Evolutionary conservation across 805 yeast species (phyloP).

Genomic region (Candida maltosa): DNA sequence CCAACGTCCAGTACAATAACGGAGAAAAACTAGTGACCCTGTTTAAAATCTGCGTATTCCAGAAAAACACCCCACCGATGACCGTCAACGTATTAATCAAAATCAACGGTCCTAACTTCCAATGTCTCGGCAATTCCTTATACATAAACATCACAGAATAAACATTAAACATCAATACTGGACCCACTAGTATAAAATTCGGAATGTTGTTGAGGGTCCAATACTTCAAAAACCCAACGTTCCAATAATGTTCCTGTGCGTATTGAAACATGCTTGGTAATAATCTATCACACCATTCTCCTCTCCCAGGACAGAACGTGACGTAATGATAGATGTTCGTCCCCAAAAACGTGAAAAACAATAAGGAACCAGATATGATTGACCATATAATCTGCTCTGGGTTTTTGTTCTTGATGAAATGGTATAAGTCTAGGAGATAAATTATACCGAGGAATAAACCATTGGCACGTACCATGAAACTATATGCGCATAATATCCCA

Average conservation of each 20-base stretch:
- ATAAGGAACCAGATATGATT: constrained; percentile 53
- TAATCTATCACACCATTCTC: constrained; percentile 69
- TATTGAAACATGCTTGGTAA: constrained; percentile 63
- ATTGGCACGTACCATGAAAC: constrained; percentile 71
- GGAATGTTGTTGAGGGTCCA: constrained; percentile 84
- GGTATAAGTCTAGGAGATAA: constrained; percentile 55
- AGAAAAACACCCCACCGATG: constrained; percentile 51
- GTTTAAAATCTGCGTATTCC: constrained; percentile 86
- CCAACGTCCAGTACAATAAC: constrained; percentile 67
- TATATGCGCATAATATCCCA: constrained; percentile 53
- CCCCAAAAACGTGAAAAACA: constrained; percentile 44
- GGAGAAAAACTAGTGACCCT: constrained; percentile 80
- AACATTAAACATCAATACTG: constrained; percentile 51
- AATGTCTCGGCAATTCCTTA: constrained; percentile 27
- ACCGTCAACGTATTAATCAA: constrained; percentile 43
- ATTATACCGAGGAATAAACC: constrained; percentile 68
- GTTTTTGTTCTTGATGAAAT: constrained; percentile 14
- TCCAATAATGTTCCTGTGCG: constrained; percentile 84
- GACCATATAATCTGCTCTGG: constrained; percentile 22
- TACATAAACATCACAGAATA: constrained; percentile 38
- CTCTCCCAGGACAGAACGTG: constrained; percentile 64
- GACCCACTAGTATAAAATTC: constrained; percentile 73
- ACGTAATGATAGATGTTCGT: constrained; percentile 54
- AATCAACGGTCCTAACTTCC: constrained; percentile 35
- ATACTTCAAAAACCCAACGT: constrained; percentile 72